Conservation (phyloP, 116 monocot genomes). For the Trichopus zeylanicus region DNA sequence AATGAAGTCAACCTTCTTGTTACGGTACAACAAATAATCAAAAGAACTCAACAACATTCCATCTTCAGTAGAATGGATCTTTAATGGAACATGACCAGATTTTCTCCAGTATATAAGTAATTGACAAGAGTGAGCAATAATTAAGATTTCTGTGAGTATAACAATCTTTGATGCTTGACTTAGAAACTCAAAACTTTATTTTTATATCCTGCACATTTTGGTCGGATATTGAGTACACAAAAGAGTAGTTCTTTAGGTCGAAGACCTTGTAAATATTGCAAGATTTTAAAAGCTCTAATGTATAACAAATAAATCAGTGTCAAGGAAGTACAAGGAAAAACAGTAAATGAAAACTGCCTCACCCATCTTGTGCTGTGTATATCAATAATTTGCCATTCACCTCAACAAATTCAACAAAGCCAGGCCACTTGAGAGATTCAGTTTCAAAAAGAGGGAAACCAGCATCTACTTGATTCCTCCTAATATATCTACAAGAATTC, state of each 20-base stretch:
- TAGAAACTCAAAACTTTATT: slow-evolving; percentile 19
- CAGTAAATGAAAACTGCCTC: no score
- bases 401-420: slow-evolving; percentile 91
- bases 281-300: no score
- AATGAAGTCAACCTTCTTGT: slow-evolving; percentile 65
- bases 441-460: slow-evolving; percentile 77
- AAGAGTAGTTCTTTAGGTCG: slow-evolving; percentile 76
- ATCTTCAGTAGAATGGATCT: slow-evolving; percentile 63
- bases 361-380: slow-evolving; percentile 78
- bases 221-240: slow-evolving; percentile 73
- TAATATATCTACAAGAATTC: slow-evolving; percentile 50
- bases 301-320: neutral
- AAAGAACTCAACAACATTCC: slow-evolving; percentile 49
- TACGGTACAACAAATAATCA: slow-evolving; percentile 38
- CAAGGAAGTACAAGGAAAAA: neutral
- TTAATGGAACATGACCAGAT: slow-evolving; percentile 42
- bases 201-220: slow-evolving; percentile 73
- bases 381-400: slow-evolving; percentile 80
- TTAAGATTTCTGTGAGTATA: no score
- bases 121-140: neutral
- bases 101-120: slow-evolving; percentile 48
- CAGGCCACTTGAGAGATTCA: slow-evolving; percentile 77
- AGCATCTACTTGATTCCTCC: no score
- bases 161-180: neutral
- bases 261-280: slow-evolving; percentile 79